Percentiles rank a stretch among this genome's conserved stretches.
Conservation (phyloP, 2,329 filamentous ascomycete genomes). For the Escovopsis sp. region DNA sequence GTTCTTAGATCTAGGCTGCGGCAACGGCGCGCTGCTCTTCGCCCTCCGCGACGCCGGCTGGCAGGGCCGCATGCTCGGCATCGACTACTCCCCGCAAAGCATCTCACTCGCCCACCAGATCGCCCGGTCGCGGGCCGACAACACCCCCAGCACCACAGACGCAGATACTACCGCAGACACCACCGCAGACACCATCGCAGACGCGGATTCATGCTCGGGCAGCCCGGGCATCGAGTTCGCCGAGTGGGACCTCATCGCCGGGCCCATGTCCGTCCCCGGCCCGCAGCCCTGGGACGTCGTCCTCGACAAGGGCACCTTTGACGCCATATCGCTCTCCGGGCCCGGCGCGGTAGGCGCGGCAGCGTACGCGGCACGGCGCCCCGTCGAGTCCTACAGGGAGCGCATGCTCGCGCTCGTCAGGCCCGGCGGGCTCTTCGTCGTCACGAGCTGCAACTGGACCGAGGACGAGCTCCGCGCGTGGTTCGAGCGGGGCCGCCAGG, state of each 20-base stretch:
- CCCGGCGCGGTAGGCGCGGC: slow-evolving; percentile 36
- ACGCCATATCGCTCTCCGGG: slow-evolving; percentile 72
- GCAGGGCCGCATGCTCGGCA: slow-evolving; percentile 58
- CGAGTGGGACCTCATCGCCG: slow-evolving; percentile 50
- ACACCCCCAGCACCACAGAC: too few relatives aligned
- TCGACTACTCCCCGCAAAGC: slow-evolving; percentile 72
- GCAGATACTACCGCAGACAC: too few relatives aligned
- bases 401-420: slow-evolving; percentile 56
- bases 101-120: slow-evolving; percentile 60
- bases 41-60: slow-evolving; percentile 54
- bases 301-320: slow-evolving; percentile 96
- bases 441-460: slow-evolving; percentile 98
- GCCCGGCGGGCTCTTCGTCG: slow-evolving; percentile 56
- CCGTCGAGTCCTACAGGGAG: slow-evolving; percentile 61
- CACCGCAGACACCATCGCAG: too few relatives aligned
- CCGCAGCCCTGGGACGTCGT: slow-evolving; percentile 66
- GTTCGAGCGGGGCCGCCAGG: slow-evolving; percentile 34
- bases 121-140: slow-evolving; percentile 18
- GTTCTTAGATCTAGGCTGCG: slow-evolving; percentile 81
- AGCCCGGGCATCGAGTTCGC: slow-evolving; percentile 24
- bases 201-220: too few relatives aligned
- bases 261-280: slow-evolving; percentile 21
- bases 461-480: slow-evolving; percentile 69
- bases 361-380: slow-evolving; percentile 38
- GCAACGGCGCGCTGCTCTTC: slow-evolving; percentile 86